Conservation (phyloP, 2,329 filamentous ascomycete species). For the Podosphaera fusca region DNA sequence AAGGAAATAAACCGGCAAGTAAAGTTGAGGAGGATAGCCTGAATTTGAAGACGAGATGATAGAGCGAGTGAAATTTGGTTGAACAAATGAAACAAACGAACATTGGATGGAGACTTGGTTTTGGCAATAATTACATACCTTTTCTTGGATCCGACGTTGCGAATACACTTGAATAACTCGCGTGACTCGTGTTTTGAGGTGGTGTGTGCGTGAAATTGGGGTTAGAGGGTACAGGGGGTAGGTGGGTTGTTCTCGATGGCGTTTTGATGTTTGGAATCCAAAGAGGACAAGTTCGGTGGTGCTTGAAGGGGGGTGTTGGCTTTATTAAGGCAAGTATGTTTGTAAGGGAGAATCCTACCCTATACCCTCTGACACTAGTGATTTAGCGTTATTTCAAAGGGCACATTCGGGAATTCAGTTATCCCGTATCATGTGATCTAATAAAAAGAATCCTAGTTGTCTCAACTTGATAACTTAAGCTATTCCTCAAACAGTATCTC, state of each 20-base stretch:
- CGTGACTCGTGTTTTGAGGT: background rate
- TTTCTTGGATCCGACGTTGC: background rate
- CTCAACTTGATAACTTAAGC: background rate
- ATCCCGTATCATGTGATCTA: background rate
- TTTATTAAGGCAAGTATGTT: constrained; percentile 2
- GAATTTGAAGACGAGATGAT: background rate
- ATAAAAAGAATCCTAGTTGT: background rate
- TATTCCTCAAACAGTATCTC: too few species aligned
- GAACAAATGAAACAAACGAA: background rate
- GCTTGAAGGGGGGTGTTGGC: constrained; percentile 1
- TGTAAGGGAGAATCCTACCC: background rate
- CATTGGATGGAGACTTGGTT: background rate
- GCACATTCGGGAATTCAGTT: background rate
- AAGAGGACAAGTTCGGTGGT: constrained; percentile 8
- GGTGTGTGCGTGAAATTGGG: background rate
- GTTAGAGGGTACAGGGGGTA: background rate
- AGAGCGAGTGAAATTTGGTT: background rate
- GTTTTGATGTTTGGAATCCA: constrained; percentile 7
- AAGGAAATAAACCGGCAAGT: background rate
- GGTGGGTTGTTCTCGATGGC: constrained; percentile 3
- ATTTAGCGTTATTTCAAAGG: background rate
- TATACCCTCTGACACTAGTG: background rate
- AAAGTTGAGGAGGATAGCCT: background rate
- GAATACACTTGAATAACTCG: background rate
- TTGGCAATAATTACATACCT: background rate